phyloP scores from a whole-genome alignment of 805 yeast species.

The Sugiyamaella mastotermitis region DNA sequence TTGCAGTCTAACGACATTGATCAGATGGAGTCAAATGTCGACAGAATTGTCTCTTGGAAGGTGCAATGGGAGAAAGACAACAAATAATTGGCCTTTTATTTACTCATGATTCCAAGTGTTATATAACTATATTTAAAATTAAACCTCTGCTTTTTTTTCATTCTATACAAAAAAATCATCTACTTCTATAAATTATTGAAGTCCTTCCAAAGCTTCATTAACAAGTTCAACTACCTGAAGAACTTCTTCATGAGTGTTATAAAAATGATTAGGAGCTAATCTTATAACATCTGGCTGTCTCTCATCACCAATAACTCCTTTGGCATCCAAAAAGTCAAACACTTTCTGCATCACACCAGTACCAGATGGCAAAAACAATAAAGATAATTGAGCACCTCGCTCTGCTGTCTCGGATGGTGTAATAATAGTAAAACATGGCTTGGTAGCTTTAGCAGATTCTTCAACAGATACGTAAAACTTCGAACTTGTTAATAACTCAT shows the following conservation, averaged over 20 bases:
- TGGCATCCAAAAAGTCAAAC: constrained; percentile 39
- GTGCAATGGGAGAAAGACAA: constrained; percentile 62
- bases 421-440: constrained; percentile 54
- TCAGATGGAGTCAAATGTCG: constrained; percentile 77
- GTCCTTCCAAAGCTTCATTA: constrained; percentile 27
- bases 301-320: constrained; percentile 79
- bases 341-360: constrained; percentile 59
- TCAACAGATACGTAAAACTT: constrained; percentile 37
- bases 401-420: constrained; percentile 58
- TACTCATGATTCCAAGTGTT: too few species aligned
- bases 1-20: constrained; percentile 66
- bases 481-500: constrained; percentile 40
- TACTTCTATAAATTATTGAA: neutral
- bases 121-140: too few species aligned
- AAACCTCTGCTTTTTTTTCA: too few species aligned
- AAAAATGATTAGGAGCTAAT: constrained; percentile 80
- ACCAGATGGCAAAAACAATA: constrained; percentile 52
- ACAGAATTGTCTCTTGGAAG: constrained; percentile 68
- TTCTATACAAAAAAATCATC: neutral
- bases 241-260: constrained; percentile 70
- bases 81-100: constrained; percentile 11
- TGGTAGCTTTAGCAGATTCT: constrained; percentile 11
- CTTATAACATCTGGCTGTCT: constrained; percentile 87
- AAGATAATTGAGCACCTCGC: constrained; percentile 79
- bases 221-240: constrained; percentile 40